phyloP scores from a whole-genome alignment of 495 filamentous ascomycete genomes.

The Trichoderma reesei region DNA sequence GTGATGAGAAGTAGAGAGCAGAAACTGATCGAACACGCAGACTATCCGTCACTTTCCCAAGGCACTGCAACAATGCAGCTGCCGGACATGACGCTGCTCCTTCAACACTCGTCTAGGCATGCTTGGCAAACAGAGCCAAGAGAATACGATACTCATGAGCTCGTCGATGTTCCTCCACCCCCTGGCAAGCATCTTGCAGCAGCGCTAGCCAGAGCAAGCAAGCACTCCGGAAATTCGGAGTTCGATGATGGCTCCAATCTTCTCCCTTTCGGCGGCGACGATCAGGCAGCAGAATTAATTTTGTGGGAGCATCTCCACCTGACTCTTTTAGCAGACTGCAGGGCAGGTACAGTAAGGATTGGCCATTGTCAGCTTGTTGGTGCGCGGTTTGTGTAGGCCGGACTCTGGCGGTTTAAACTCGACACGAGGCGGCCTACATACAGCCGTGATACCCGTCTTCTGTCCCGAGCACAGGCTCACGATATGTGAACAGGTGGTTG shows the following conservation, averaged over 20 bases:
- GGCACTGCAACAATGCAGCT: too few species aligned
- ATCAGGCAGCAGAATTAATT: slow-evolving; percentile 9
- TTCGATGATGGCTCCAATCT: not conserved
- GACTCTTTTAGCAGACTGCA: not conserved
- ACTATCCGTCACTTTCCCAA: too few species aligned
- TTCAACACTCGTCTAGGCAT: too few species aligned
- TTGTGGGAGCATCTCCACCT: not conserved
- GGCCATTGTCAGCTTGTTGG: not conserved
- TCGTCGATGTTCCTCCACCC: not conserved
- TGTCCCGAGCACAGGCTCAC: not conserved
- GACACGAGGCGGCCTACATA: not conserved
- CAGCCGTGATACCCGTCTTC: not conserved
- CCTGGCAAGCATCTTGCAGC: not conserved
- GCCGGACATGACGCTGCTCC: too few species aligned
- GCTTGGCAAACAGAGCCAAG: too few species aligned
- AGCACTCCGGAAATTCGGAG: not conserved
- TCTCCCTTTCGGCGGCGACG: not conserved
- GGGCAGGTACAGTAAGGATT: not conserved
- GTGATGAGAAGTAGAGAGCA: not conserved
- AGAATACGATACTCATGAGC: not conserved
- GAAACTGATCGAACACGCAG: not conserved
- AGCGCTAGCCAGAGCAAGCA: not conserved
- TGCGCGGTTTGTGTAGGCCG: not conserved
- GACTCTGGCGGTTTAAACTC: not conserved
- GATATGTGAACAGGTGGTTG: not conserved